A percentile compares a stretch with the other conserved stretches of the same genome.
Conservation (phyloP, 2,329 filamentous ascomycete species). For the Aspergillus intermedius region DNA sequence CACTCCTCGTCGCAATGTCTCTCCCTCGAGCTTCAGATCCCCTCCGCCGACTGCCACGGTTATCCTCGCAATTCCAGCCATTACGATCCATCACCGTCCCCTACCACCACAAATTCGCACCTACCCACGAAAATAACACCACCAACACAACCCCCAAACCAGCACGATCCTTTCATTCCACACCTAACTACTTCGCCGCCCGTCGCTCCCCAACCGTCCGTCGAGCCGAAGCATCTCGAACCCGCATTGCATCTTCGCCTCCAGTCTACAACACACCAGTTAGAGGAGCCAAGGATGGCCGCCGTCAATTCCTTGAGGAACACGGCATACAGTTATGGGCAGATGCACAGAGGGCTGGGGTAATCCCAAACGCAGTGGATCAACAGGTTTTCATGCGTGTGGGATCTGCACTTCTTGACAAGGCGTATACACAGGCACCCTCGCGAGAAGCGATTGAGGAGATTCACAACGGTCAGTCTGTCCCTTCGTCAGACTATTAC, state of each 20-base stretch:
- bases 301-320: background rate
- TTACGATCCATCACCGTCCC: background rate
- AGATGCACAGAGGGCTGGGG: background rate
- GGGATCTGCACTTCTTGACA: background rate
- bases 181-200: slow-evolving; percentile 2
- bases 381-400: background rate
- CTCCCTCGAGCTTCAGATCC: slow-evolving; percentile 12
- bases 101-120: background rate
- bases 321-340: background rate
- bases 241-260: background rate
- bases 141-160: background rate
- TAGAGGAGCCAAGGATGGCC: background rate
- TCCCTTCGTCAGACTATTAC: background rate
- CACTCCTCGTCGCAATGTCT: slow-evolving; percentile 5
- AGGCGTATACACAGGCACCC: background rate
- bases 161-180: slow-evolving; percentile 8
- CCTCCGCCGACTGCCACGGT: slow-evolving; percentile 11
- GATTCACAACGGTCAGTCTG: slow-evolving; percentile 15
- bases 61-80: background rate
- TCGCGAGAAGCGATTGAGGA: slow-evolving; percentile 3
- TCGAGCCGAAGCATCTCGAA: background rate
- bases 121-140: background rate
- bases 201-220: slow-evolving; percentile 7
- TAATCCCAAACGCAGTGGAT: background rate
- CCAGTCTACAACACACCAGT: background rate